Percentiles rank a stretch among this genome's conserved stretches.
Evolutionary conservation across 139 green algal species (phyloP).

Genomic region (Zygnema circumcarinatum): DNA sequence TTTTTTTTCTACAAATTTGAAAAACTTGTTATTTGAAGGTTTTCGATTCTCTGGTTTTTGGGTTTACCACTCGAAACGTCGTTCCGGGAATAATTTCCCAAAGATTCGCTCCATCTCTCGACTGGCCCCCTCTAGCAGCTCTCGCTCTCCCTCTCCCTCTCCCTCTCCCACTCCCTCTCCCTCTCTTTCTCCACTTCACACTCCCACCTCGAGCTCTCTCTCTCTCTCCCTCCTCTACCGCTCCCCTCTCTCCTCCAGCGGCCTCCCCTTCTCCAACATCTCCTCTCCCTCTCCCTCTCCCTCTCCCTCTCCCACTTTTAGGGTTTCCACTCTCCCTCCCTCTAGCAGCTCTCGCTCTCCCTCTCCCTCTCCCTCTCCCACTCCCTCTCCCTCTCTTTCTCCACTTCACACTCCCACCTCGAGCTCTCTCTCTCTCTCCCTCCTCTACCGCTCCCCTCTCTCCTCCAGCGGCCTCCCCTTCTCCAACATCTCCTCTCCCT

Average conservation of each 20-base stretch:
- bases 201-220: not conserved
- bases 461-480: not conserved
- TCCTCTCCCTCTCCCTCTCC: not conserved
- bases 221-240: not conserved
- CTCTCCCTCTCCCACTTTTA: not conserved
- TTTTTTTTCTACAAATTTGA: no score
- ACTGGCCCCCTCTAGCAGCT: not conserved
- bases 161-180: slow-evolving; percentile 11
- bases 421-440: not conserved
- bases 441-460: not conserved
- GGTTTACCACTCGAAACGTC: slow-evolving; percentile 26
- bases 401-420: slow-evolving; percentile 5
- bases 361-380: not conserved
- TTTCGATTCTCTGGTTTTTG: no score
- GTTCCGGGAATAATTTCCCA: slow-evolving; percentile 37
- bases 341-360: not conserved
- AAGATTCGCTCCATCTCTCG: not conserved
- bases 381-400: slow-evolving; percentile 7
- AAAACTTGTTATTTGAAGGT: no score
- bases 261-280: not conserved
- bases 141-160: not conserved
- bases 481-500: not conserved
- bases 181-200: not conserved
- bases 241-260: not conserved
- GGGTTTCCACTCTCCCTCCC: not conserved